Base-by-base conservation (phyloP, 768 basidiomycete species). In the Pluteus cervinus region DNA sequence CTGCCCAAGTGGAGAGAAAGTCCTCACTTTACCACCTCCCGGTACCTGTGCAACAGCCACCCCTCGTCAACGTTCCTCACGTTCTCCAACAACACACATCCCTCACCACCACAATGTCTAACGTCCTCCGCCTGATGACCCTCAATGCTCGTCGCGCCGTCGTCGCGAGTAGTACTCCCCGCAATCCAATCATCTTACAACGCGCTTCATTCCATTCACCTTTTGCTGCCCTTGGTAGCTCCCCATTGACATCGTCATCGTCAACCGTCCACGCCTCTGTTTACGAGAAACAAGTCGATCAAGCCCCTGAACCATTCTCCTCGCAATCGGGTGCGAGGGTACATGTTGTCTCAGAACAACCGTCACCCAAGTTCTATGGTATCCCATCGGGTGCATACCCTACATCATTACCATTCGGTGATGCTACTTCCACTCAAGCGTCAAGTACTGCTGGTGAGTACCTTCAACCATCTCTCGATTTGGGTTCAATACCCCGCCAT, bases 341-440 rank as follows among this genome's bases (percentile, higher is more conserved):
- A 23, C 81, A 86, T 49, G 80, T 86, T 45, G 83, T 85, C 45
- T 83, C 80, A 22, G 69, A 81, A 53, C 83, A 83, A 25, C 68
- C 73, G 23, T 62, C 75, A 39, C 54, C 76, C 39, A 71, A 66
- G 29, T 73, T 74, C 22, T 84, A 83, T 48, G 63, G 72, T 46
- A 81, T 86, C n/a, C 83, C 83, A 2, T 73, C 76, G 8, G 83
- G 84, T 46, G 83, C 81, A 4, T 79, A 77, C 54, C 68, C 73
- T 28, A 64, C 66, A 21, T 69, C 72, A 15, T 55, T 65, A 2
- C 63, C 76, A 12, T 71, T 66, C 45, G 56, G 63, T 39, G 64
- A 62, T 51, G 66, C 58, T 56, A 39, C 56, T 9, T 36, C 70
- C 24, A 60, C 73, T 4, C 64, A 62, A 33, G 53, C 67, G 12